phyloP scores from a whole-genome alignment of 2,329 filamentous ascomycete genomes.

The Ascochyta fabae region DNA sequence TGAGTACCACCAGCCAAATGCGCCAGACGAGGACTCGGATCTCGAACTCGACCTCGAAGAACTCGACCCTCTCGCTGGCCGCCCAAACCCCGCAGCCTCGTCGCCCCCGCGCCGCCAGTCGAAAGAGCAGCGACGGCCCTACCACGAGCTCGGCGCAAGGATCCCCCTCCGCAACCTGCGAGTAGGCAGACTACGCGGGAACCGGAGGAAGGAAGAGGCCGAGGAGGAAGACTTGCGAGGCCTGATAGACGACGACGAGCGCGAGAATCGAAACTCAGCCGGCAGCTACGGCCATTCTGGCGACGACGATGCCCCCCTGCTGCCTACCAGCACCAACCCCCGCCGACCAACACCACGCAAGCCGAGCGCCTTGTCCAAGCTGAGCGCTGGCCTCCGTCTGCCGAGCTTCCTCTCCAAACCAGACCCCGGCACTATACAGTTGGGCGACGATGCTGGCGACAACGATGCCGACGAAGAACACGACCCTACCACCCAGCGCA shows the following conservation, averaged over 20 bases:
- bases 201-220: slow-evolving; percentile 53
- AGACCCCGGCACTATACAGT: slow-evolving; percentile 33
- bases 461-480: slow-evolving; percentile 56
- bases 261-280: slow-evolving; percentile 62
- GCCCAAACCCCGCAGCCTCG: slow-evolving; percentile 29
- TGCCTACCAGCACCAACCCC: slow-evolving; percentile 54
- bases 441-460: slow-evolving; percentile 40
- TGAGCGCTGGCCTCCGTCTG: slow-evolving; percentile 65
- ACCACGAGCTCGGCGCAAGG: slow-evolving; percentile 55
- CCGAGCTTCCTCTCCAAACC: slow-evolving; percentile 67
- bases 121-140: slow-evolving; percentile 40
- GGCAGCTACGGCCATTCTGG: slow-evolving; percentile 62
- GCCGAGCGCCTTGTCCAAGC: slow-evolving; percentile 50
- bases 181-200: slow-evolving; percentile 54
- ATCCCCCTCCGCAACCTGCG: slow-evolving; percentile 74
- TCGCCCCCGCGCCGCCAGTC: slow-evolving; percentile 39
- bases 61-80: slow-evolving; percentile 67
- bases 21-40: slow-evolving; percentile 71
- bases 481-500: slow-evolving; percentile 72
- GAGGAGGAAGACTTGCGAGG: slow-evolving; percentile 71
- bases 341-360: slow-evolving; percentile 27
- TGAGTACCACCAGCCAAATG: slow-evolving; percentile 60
- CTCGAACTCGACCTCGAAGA: slow-evolving; percentile 79
- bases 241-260: slow-evolving; percentile 69
- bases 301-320: slow-evolving; percentile 77